Evolutionary conservation across 2,329 filamentous ascomycete species (phyloP).

Genomic region (Bisporella sp.): DNA sequence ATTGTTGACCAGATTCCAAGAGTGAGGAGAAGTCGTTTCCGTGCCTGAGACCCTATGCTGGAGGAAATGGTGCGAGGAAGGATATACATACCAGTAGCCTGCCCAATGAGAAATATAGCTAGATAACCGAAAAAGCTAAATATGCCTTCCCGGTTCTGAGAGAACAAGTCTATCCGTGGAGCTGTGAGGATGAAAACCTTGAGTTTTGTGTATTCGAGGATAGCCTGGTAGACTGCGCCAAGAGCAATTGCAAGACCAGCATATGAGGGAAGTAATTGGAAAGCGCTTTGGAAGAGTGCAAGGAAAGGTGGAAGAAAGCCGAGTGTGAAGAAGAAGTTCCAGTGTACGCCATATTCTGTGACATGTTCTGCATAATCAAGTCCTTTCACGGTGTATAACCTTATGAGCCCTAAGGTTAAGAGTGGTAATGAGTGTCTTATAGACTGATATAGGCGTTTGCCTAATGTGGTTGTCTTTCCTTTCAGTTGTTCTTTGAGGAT

Average conservation of each 20-base stretch:
- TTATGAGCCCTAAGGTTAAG: conserved; percentile 69
- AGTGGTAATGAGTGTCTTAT: conserved; percentile 78
- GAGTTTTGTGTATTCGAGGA: conserved; percentile 69
- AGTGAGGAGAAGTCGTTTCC: conserved; percentile 52
- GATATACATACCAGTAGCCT: conserved; percentile 73
- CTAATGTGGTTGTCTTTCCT: conserved; percentile 41
- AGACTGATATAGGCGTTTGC: conserved; percentile 55
- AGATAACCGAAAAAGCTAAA: conserved; percentile 93
- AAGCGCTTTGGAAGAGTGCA: conserved; percentile 69
- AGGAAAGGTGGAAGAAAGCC: conserved; percentile 84
- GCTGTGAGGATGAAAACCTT: conserved; percentile 79
- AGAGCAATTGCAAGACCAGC: conserved; percentile 66
- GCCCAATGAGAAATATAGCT: conserved; percentile 87
- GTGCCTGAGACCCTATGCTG: conserved; percentile 35
- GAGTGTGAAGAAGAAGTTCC: conserved; percentile 99
- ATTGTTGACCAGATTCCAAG: conserved; percentile 57
- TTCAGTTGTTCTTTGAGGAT: conserved; percentile 63
- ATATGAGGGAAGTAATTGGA: conserved; percentile 68
- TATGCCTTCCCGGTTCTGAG: conserved; percentile 90
- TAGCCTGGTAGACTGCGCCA: conserved; percentile 63
- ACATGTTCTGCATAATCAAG: conserved; percentile 96
- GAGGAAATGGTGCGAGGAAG: conserved; percentile 53
- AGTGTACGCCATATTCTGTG: conserved; percentile 95
- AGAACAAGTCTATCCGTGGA: conserved; percentile 70
- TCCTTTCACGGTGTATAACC: conserved; percentile 85